Percentiles rank a stretch among this genome's conserved stretches.
phyloP scores from a whole-genome alignment of 2,329 filamentous ascomycete genomes.

The Pleurostoma richardsiae region DNA sequence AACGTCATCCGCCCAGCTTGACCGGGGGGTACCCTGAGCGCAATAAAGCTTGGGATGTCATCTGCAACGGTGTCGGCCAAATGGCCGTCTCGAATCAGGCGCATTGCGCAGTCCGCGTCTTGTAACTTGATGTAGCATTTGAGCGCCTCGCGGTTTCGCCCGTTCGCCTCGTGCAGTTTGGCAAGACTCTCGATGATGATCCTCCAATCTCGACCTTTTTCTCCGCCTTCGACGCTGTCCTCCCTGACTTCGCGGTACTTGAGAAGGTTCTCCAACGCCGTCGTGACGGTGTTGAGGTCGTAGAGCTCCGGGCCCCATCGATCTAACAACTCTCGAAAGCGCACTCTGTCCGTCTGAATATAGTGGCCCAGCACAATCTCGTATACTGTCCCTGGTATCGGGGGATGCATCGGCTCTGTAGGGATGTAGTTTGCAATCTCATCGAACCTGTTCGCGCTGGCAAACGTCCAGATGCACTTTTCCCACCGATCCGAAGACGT shows the following conservation, averaged over 20 bases:
- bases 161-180: constrained; percentile 76
- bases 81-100: constrained; percentile 79
- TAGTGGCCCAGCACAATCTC: constrained; percentile 89
- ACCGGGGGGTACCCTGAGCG: constrained; percentile 74
- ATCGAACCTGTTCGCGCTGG: constrained; percentile 78
- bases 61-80: constrained; percentile 85
- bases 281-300: constrained; percentile 69
- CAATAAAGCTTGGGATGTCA: constrained; percentile 84
- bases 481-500: constrained; percentile 81
- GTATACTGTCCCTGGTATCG: constrained; percentile 77
- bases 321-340: constrained; percentile 75
- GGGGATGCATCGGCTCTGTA: constrained; percentile 68
- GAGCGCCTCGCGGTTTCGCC: constrained; percentile 77
- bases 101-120: constrained; percentile 85
- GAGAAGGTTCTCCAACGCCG: constrained; percentile 76
- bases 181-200: constrained; percentile 85
- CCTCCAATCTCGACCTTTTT: constrained; percentile 75
- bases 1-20: constrained; percentile 61
- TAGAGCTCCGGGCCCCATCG: constrained; percentile 83
- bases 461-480: constrained; percentile 92
- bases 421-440: constrained; percentile 86
- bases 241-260: constrained; percentile 69
- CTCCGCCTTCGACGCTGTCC: constrained; percentile 69
- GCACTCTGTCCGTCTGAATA: constrained; percentile 68
- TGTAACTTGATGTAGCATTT: constrained; percentile 86